Conservation (phyloP, 106 monocot species). For the Agapanthus africanus region DNA sequence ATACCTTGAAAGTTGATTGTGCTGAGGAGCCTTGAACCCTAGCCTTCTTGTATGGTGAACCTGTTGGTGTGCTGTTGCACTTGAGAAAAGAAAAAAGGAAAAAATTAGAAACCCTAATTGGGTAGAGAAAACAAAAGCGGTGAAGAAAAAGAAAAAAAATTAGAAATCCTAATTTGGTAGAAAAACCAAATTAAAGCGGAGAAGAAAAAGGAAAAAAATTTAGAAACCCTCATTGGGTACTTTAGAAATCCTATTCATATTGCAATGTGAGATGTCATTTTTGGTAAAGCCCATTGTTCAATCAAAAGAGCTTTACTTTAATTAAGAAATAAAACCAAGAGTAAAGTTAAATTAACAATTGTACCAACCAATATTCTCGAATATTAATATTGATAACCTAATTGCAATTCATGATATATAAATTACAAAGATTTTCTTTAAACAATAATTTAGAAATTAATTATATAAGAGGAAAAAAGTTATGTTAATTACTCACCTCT, state of each 20-base stretch:
- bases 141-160: not conserved
- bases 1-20: conserved; percentile 81
- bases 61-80: conserved; percentile 70
- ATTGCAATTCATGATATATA: conserved; percentile 1
- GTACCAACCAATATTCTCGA: not conserved
- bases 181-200: too few species aligned
- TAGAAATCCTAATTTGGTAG: too few species aligned
- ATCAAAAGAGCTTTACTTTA: too few species aligned
- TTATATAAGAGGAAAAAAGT: not conserved
- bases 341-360: not conserved
- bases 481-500: conserved; percentile 18
- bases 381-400: too few species aligned
- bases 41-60: conserved; percentile 70
- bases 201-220: not conserved
- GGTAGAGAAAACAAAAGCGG: not conserved
- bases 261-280: too few species aligned
- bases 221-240: too few species aligned
- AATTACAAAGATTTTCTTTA: not conserved
- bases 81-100: conserved; percentile 27
- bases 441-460: not conserved
- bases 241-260: too few species aligned
- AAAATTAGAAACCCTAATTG: not conserved
- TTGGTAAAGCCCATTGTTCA: not conserved
- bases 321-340: not conserved
- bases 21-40: conserved; percentile 61